phyloP scores from a whole-genome alignment of 1,284 basidiomycete genomes.

The Dichomitus squalens region DNA sequence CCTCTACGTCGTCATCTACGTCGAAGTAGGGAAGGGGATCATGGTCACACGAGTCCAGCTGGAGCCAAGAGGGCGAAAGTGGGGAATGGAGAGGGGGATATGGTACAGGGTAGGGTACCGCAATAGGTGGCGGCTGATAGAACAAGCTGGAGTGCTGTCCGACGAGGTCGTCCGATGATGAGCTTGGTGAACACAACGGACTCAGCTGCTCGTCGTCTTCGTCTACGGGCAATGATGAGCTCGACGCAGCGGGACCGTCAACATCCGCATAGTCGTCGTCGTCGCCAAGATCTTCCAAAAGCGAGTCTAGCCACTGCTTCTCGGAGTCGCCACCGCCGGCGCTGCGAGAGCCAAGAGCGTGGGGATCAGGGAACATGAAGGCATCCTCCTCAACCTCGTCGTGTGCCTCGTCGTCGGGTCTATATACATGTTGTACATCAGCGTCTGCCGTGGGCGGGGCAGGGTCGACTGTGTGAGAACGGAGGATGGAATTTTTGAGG shows the following conservation, averaged over 20 bases:
- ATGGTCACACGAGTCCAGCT: conserved; percentile 34
- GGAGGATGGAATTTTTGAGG: conserved; percentile 78
- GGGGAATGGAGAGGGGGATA: conserved; percentile 66
- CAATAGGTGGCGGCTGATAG: conserved; percentile 47
- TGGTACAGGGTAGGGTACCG: conserved; percentile 62
- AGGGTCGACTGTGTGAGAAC: conserved; percentile 42
- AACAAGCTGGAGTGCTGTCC: conserved; percentile 45
- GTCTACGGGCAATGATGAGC: conserved; percentile 50
- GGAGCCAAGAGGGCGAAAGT: conserved; percentile 50
- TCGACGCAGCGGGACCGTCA: conserved; percentile 38
- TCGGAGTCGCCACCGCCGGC: conserved; percentile 53
- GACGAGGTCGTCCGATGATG: conserved; percentile 71
- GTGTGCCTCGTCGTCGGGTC: conserved; percentile 43
- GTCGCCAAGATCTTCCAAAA: conserved; percentile 70
- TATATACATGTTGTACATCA: conserved; percentile 44
- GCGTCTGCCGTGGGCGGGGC: conserved; percentile 33
- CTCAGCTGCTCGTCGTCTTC: conserved; percentile 55
- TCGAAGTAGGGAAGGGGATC: conserved; percentile 64
- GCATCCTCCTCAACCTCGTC: conserved; percentile 54
- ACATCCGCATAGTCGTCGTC: conserved; percentile 52
- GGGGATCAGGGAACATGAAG: conserved; percentile 79
- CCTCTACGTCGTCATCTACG: conserved; percentile 65
- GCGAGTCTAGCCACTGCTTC: conserved; percentile 77
- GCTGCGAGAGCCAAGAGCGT: conserved; percentile 46
- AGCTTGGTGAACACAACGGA: conserved; percentile 66